Evolutionary conservation across 192 early-diverging fungal species (phyloP).

Genomic region (Physocladia obscura): DNA sequence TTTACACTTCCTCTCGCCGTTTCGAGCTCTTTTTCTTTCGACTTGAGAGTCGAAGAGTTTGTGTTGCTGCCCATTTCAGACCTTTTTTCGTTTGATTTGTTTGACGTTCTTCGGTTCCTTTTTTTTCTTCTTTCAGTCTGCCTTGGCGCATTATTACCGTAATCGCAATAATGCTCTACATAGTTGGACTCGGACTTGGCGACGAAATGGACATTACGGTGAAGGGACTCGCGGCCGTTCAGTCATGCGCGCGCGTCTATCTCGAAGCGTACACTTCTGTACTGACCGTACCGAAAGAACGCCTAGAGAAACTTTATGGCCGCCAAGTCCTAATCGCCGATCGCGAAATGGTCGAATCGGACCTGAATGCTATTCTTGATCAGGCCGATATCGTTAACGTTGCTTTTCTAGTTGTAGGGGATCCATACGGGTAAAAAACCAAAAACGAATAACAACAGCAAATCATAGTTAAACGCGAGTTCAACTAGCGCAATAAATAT

Average conservation of each 20-base stretch:
- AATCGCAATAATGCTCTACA: constrained; percentile 25
- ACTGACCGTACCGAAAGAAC: constrained; percentile 79
- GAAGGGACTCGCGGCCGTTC: constrained; percentile 92
- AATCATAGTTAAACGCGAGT: no score
- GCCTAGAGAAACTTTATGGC: constrained; percentile 84
- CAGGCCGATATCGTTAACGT: constrained; percentile 88
- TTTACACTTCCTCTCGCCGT: no score
- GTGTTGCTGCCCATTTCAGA: no score
- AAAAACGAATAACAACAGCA: no score
- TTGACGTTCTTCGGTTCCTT: no score
- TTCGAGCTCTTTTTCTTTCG: no score
- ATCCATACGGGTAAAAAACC: constrained; percentile 86
- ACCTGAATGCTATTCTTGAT: constrained; percentile 82
- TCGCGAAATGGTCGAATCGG: constrained; percentile 95
- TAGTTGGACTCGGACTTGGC: constrained; percentile 91
- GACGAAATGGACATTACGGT: constrained; percentile 97
- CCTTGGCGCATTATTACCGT: no score
- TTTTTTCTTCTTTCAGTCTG: no score
- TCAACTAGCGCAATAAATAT: no score
- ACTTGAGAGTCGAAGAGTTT: no score
- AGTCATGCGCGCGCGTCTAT: constrained; percentile 82
- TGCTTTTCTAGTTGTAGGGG: constrained; percentile 94
- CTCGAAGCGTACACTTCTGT: constrained; percentile 96
- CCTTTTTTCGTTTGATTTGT: no score
- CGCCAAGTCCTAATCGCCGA: constrained; percentile 86